Evolutionary conservation across 441 rosid species (phyloP).

Genomic region (Aleurites moluccanus): DNA sequence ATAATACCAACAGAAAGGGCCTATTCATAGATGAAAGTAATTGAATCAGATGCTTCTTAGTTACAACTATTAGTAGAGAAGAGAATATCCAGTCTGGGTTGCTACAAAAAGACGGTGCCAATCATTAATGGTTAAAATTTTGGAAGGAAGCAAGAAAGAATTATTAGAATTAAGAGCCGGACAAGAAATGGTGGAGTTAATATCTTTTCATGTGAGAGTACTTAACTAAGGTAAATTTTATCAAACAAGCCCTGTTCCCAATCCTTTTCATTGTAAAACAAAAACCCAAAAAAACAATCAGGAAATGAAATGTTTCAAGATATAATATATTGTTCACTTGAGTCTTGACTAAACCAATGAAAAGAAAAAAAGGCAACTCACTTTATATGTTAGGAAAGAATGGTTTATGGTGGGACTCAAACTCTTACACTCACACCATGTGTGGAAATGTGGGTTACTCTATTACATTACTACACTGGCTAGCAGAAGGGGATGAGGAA

Average conservation of each 20-base stretch:
- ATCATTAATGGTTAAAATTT: conserved; percentile 17
- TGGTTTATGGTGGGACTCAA: conserved; percentile 39
- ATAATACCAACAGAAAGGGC: no score
- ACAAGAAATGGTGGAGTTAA: conserved; percentile 40
- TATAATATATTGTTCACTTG: background rate
- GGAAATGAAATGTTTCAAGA: conserved; percentile 8
- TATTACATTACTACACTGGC: conserved; percentile 20
- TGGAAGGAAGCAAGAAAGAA: conserved; percentile 28
- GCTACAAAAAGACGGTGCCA: conserved; percentile 25
- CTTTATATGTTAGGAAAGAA: conserved; percentile 25
- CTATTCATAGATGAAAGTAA: no score
- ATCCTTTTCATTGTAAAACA: conserved; percentile 16
- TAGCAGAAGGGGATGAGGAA: background rate
- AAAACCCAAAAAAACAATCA: background rate
- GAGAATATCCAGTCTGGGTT: conserved; percentile 8
- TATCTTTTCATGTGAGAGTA: conserved; percentile 22
- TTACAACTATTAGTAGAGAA: background rate
- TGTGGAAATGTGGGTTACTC: conserved; percentile 24
- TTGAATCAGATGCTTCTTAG: no score
- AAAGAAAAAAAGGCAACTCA: conserved; percentile 15
- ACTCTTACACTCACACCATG: conserved; percentile 20
- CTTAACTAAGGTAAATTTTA: background rate
- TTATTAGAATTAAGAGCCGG: conserved; percentile 21
- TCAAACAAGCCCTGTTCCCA: conserved; percentile 6
- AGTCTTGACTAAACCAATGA: conserved; percentile 21